A percentile compares a stretch with the other conserved stretches of the same genome.
phyloP scores from a whole-genome alignment of 139 green algal genomes.

The Micromonas pusilla region DNA sequence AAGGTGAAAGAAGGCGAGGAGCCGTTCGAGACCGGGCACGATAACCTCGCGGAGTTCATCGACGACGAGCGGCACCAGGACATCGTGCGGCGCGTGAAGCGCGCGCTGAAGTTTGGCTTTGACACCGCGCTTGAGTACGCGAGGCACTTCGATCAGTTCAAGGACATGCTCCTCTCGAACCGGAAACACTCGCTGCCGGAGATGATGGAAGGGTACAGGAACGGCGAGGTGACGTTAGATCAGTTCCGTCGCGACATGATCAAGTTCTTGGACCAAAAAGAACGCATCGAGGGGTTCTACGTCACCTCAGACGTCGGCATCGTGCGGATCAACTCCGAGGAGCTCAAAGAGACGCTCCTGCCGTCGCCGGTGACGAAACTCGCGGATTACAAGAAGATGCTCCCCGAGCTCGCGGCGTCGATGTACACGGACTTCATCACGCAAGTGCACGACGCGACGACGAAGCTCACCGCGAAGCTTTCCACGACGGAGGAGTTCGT shows the following conservation, averaged over 20 bases:
- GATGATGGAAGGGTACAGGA: conserved; percentile 15
- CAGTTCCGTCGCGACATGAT: conserved; percentile 53
- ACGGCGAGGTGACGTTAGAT: conserved; percentile 39
- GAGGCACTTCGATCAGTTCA: conserved; percentile 42
- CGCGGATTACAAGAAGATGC: conserved; percentile 45
- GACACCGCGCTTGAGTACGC: conserved; percentile 50
- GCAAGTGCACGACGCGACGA: conserved; percentile 51
- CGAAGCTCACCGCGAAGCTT: conserved; percentile 40
- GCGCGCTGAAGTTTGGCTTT: conserved; percentile 51
- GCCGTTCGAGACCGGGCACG: not conserved
- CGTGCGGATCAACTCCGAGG: conserved; percentile 26
- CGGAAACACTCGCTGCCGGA: not conserved
- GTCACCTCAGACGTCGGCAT: conserved; percentile 33
- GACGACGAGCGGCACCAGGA: conserved; percentile 46
- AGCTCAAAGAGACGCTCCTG: conserved; percentile 57
- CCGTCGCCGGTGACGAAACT: conserved; percentile 52
- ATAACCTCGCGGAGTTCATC: conserved; percentile 59
- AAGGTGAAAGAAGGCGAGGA: not conserved
- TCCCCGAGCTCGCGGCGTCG: conserved; percentile 52
- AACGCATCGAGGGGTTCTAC: conserved; percentile 36
- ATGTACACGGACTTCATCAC: conserved; percentile 58
- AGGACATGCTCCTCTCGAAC: conserved; percentile 47
- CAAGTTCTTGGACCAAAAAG: conserved; percentile 48
- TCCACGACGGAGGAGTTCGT: conserved; percentile 66
- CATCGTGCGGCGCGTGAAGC: conserved; percentile 48